Base-by-base conservation (phyloP, 1,139 yeast species). In the Starmera stellimalicola region DNA sequence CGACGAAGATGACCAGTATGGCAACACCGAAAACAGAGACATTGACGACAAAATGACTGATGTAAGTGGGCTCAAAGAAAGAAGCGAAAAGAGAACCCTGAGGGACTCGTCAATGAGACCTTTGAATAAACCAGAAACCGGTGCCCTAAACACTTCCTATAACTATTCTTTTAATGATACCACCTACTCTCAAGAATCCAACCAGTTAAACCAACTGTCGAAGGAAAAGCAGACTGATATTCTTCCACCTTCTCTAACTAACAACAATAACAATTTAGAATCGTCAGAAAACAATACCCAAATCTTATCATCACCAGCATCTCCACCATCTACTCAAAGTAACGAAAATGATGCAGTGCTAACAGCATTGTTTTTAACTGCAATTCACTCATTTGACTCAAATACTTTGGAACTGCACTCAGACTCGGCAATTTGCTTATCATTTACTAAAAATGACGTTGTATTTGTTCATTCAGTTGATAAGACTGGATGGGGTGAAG, bases 401-500 rank as follows among this genome's bases (percentile, higher is more conserved):
- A 50, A 71, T 1, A 62, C 85, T 1, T 62, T 85, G 33, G 77
- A 77, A 47, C 64, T 77, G 16, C 70, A 70, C 37, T 72, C 73
- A 42, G 94, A 76, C 53, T 59, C 82, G 2, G 73, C 87, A 1
- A 81, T 85, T 27, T 91, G 97, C 55, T 65, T 91, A 19, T 78
- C 94, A 1, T 88, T 91, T 54, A 75, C 73, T 19, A 79, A 75
- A 47, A 74, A 77, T 41, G 96, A 87, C 48, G 62, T 85, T 37
- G 94, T 91, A 0, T 80, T 85, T 52, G 82, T 91, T 7, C 95
- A 88, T 54, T 74, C 88, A 8, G 74, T 87, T 20, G 97, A 91
- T 55, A 78, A 82, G 35, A 80, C 95, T 14, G 98, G 97, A 2
- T 91, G 98, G 98, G 96, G 95, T 38, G 97, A 91, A 56, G 97